These are phyloP conservation scores for Onygenales sp. DNA, from an alignment of 2,329 filamentous ascomycete genomes.

Conservation along the genomic window DNA sequence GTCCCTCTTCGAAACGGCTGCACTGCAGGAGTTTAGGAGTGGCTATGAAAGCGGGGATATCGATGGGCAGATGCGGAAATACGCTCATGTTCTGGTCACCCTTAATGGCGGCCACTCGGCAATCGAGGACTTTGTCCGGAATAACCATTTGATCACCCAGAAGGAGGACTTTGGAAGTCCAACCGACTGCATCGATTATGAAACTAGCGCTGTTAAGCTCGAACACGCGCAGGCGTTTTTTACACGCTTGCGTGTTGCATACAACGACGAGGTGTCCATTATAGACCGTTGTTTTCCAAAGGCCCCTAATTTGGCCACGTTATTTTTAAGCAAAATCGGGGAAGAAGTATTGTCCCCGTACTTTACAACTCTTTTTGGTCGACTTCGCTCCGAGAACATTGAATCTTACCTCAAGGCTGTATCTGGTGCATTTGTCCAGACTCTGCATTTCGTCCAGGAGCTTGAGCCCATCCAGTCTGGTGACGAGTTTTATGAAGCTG, in stretches of 20 bases:
- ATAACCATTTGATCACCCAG: conserved; percentile 73
- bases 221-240: conserved; percentile 79
- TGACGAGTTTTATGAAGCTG: conserved; percentile 52
- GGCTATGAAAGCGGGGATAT: conserved; percentile 84
- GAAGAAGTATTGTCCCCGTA: conserved; percentile 81
- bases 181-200: conserved; percentile 68
- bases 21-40: conserved; percentile 83
- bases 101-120: conserved; percentile 73
- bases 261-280: conserved; percentile 72
- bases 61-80: conserved; percentile 78
- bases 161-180: conserved; percentile 62
- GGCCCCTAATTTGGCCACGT: conserved; percentile 59
- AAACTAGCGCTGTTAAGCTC: conserved; percentile 60
- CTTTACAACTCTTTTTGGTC: conserved; percentile 73
- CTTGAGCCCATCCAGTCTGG: conserved; percentile 57
- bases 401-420: conserved; percentile 76
- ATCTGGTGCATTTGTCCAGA: conserved; percentile 80
- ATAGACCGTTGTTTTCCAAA: conserved; percentile 77
- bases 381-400: conserved; percentile 66
- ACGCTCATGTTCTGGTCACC: conserved; percentile 72
- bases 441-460: conserved; percentile 63
- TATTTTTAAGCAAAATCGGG: conserved; percentile 70
- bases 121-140: conserved; percentile 78
- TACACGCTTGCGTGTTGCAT: conserved; percentile 58
- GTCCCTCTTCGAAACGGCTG: conserved; percentile 79